Conservation (phyloP, 2,329 filamentous ascomycete species). For the Mollisia scopiformis region DNA sequence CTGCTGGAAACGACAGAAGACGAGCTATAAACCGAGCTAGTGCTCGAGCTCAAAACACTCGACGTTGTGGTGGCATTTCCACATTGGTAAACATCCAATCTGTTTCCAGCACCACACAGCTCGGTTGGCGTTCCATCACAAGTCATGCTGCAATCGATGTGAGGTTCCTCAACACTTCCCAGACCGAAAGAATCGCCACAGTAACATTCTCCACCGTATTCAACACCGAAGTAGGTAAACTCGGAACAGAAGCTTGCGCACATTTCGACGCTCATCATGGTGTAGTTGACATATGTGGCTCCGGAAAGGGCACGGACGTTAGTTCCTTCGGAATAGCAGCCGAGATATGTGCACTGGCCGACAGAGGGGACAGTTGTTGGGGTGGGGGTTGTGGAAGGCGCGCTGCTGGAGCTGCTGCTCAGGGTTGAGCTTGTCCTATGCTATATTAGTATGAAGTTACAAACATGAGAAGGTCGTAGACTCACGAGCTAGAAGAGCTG, state of each 20-base stretch:
- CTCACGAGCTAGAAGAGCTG: background rate
- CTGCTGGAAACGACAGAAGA: no score
- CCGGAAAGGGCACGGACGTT: slow-evolving; percentile 25
- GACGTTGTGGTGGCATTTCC: background rate
- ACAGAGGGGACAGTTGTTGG: background rate
- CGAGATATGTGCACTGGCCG: slow-evolving; percentile 17
- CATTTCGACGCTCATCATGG: slow-evolving; percentile 5
- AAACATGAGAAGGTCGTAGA: background rate
- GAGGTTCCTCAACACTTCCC: slow-evolving; percentile 1
- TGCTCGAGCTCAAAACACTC: background rate
- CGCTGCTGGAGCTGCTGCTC: background rate
- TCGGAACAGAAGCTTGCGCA: slow-evolving; percentile 23
- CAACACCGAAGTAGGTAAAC: slow-evolving; percentile 39
- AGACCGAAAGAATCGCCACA: slow-evolving; percentile 29
- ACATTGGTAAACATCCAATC: slow-evolving; percentile 12
- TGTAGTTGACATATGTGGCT: slow-evolving; percentile 1
- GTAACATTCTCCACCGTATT: slow-evolving; percentile 38
- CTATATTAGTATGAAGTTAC: background rate
- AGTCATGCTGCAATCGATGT: slow-evolving; percentile 6
- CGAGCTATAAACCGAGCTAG: background rate
- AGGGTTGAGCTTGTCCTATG: background rate
- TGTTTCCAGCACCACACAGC: slow-evolving; percentile 24
- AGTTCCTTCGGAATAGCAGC: slow-evolving; percentile 33
- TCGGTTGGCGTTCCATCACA: slow-evolving; percentile 9
- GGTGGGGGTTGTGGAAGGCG: background rate